Percentiles rank a stretch among this genome's conserved stretches.
These are phyloP conservation scores for Xylaria longipes DNA, from an alignment of 495 filamentous ascomycete genomes.

Conservation along the genomic window DNA sequence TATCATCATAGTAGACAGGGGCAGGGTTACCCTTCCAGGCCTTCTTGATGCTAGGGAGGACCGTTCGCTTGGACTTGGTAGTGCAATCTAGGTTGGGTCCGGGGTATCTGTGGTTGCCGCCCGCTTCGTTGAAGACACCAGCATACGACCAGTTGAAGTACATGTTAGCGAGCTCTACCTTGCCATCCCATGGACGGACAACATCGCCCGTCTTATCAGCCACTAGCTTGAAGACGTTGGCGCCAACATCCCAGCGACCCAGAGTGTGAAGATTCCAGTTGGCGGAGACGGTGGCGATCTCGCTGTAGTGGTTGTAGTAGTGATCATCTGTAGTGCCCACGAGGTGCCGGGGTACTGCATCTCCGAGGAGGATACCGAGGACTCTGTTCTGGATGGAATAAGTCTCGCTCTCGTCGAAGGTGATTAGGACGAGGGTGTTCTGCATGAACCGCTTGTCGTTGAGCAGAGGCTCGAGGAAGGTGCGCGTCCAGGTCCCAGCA, in stretches of 20 bases:
- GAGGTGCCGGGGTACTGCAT: slow-evolving; percentile 62
- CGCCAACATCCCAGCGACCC: slow-evolving; percentile 59
- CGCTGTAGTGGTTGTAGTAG: slow-evolving; percentile 77
- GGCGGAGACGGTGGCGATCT: slow-evolving; percentile 66
- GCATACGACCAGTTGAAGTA: slow-evolving; percentile 59
- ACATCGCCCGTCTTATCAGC: slow-evolving; percentile 50
- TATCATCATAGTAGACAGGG: slow-evolving; percentile 49
- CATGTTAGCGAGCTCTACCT: slow-evolving; percentile 38
- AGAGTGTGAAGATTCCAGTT: slow-evolving; percentile 62
- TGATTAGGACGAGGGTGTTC: slow-evolving; percentile 70
- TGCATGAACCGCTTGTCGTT: slow-evolving; percentile 70
- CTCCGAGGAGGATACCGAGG: slow-evolving; percentile 69
- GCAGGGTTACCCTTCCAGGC: slow-evolving; percentile 43
- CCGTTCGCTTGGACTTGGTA: slow-evolving; percentile 43
- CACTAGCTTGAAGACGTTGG: slow-evolving; percentile 60
- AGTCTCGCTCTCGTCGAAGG: slow-evolving; percentile 70
- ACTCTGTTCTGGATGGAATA: slow-evolving; percentile 63
- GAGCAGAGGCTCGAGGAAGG: slow-evolving; percentile 68
- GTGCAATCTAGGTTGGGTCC: slow-evolving; percentile 42
- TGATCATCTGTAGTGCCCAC: slow-evolving; percentile 67
- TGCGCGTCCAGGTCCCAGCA: slow-evolving; percentile 62
- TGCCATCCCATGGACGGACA: slow-evolving; percentile 42
- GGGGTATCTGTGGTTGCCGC: slow-evolving; percentile 41
- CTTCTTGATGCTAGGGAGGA: slow-evolving; percentile 46
- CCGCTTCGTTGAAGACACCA: slow-evolving; percentile 50